These are phyloP conservation scores for Lepidium campestre DNA, from an alignment of 441 rosid genomes.

Conservation along the genomic window DNA sequence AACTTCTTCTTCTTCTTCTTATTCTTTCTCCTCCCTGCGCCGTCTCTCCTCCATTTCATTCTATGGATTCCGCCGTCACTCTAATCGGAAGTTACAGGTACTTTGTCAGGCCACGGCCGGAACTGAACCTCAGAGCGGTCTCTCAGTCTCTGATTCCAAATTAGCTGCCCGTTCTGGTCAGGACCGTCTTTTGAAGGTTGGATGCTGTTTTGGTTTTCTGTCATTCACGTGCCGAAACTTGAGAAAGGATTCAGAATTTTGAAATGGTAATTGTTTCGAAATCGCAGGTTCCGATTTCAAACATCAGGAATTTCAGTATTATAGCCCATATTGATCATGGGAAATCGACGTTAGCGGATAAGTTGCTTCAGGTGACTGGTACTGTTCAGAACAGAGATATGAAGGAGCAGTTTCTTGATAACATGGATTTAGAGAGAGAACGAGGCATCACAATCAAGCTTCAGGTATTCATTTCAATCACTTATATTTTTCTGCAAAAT, in stretches of 20 bases:
- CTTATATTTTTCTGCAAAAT: background rate
- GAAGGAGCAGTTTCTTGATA: constrained; percentile 98
- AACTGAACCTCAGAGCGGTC: constrained; percentile 30
- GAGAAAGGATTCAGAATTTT: background rate
- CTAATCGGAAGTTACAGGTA: background rate
- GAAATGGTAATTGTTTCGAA: background rate
- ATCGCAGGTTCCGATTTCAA: constrained; percentile 63
- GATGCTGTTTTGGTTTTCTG: background rate
- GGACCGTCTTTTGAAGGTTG: constrained; percentile 65
- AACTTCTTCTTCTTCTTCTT: constrained; percentile 11
- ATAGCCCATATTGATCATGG: constrained; percentile 99
- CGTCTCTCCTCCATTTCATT: constrained; percentile 19
- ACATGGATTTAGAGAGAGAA: constrained; percentile 97
- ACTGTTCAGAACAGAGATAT: constrained; percentile 90
- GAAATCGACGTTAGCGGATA: constrained; percentile 92
- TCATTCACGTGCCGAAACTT: background rate
- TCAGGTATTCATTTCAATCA: constrained; percentile 44
- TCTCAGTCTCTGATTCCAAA: constrained; percentile 28
- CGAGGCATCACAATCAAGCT: constrained; percentile 96
- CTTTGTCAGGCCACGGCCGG: constrained; percentile 36
- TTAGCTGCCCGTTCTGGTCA: constrained; percentile 44
- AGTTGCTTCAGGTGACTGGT: constrained; percentile 89
- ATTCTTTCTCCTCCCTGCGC: background rate
- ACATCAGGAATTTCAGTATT: constrained; percentile 78
- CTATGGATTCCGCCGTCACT: constrained; percentile 13